These are phyloP conservation scores for Plasmodium billcollinsi DNA, from an alignment of 169 alveolate species.

Conservation along the genomic window DNA sequence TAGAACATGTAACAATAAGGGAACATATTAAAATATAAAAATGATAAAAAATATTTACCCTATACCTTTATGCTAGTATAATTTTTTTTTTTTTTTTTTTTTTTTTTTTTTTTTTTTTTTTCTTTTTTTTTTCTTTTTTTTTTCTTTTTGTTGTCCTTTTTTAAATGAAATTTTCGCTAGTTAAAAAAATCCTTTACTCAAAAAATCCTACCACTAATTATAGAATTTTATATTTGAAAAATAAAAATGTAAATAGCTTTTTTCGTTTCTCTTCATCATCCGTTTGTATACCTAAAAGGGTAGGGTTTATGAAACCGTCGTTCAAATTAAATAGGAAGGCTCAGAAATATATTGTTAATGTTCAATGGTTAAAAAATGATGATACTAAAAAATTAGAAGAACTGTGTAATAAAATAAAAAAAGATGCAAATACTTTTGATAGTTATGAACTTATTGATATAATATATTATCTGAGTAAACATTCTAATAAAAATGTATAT, in stretches of 20 bases:
- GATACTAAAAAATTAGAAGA: slow-evolving; percentile 59
- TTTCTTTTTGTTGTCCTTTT: not conserved
- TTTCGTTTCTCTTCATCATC: not conserved
- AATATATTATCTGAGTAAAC: slow-evolving; percentile 49
- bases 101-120: too few relatives aligned
- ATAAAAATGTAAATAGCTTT: slow-evolving; percentile 29
- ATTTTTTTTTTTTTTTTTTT: not conserved
- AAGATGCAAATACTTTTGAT: slow-evolving; percentile 64
- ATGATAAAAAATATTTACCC: too few relatives aligned
- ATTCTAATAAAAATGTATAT: slow-evolving; percentile 54
- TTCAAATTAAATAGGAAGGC: slow-evolving; percentile 74
- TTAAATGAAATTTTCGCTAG: slow-evolving; percentile 1
- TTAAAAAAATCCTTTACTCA: slow-evolving; percentile 20
- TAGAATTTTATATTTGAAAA: slow-evolving; percentile 2
- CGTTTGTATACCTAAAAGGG: slow-evolving; percentile 48
- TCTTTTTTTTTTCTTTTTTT: too few relatives aligned
- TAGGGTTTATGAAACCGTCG: slow-evolving; percentile 71
- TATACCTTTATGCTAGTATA: not conserved
- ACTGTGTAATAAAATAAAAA: slow-evolving; percentile 56
- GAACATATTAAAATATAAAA: too few relatives aligned
- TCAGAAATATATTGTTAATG: slow-evolving; percentile 69
- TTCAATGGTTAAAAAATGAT: slow-evolving; percentile 68
- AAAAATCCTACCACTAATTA: not conserved
- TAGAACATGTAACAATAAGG: too few relatives aligned
- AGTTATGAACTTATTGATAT: slow-evolving; percentile 71